Conservation (phyloP, 495 filamentous ascomycete genomes). For the Cercophora samala region DNA sequence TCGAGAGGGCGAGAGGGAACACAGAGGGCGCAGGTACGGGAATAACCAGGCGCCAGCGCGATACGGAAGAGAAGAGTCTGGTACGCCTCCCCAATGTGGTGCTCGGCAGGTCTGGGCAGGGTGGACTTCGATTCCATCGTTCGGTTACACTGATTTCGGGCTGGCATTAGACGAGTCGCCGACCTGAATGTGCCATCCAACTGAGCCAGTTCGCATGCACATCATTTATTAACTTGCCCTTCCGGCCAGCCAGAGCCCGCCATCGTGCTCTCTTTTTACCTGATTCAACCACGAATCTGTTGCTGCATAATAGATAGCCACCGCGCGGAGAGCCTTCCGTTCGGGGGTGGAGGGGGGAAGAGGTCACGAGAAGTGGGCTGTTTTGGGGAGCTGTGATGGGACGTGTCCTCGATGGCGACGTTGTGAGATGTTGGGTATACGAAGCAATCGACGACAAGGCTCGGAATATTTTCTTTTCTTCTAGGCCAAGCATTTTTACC, state of each 20-base stretch:
- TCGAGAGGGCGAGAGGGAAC: background rate
- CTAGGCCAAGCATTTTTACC: background rate
- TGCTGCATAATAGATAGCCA: constrained; percentile 1
- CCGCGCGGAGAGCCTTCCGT: constrained; percentile 3
- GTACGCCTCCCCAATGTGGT: constrained; percentile 9
- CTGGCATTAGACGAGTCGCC: constrained; percentile 24
- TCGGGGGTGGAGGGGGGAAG: background rate
- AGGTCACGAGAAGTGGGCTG: background rate
- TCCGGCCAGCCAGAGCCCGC: constrained; percentile 11
- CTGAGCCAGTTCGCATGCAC: constrained; percentile 20
- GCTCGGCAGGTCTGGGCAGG: constrained; percentile 8
- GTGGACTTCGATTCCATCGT: constrained; percentile 16
- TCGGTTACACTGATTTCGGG: constrained; percentile 23
- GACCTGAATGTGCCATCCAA: constrained; percentile 22
- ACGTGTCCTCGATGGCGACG: background rate
- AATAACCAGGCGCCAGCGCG: background rate
- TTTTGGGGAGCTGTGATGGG: background rate
- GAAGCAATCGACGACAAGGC: background rate
- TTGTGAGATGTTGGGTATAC: background rate
- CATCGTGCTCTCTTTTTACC: constrained; percentile 5
- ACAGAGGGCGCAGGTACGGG: constrained; percentile 3
- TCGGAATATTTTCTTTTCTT: background rate
- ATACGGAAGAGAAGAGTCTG: background rate
- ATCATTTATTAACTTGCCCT: constrained; percentile 20
- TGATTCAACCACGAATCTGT: constrained; percentile 18